A percentile compares a stretch with the other conserved stretches of the same genome.
phyloP scores from a whole-genome alignment of 176 grass and related monocot genomes.

The Elaeis guineensis region DNA sequence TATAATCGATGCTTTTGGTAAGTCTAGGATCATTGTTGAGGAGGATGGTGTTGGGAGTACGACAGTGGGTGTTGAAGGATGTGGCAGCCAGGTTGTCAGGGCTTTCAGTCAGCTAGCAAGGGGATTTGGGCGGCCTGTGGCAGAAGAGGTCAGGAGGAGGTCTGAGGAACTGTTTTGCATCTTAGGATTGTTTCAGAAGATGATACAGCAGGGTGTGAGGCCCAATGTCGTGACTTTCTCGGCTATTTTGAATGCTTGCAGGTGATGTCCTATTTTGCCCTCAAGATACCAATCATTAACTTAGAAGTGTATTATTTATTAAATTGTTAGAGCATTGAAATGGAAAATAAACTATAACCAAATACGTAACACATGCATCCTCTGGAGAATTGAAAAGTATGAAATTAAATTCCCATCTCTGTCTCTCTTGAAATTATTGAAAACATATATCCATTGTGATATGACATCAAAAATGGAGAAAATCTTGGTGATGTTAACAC shows the following conservation, averaged over 20 bases:
- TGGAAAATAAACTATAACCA: no score
- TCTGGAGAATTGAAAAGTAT: no score
- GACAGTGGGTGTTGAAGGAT: constrained; percentile 32
- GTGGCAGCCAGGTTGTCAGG: constrained; percentile 47
- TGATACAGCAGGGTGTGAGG: constrained; percentile 89
- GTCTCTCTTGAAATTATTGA: no score
- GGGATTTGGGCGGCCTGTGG: constrained; percentile 8
- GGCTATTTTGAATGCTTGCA: constrained; percentile 98
- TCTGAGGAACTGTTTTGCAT: constrained; percentile 85
- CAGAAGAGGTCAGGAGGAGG: constrained; percentile 43
- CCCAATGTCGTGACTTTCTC: constrained; percentile 99
- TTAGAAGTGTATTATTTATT: no score
- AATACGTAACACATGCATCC: no score
- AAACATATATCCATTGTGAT: no score
- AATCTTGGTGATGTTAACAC: no score
- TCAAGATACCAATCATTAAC: background rate
- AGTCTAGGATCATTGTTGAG: constrained; percentile 46
- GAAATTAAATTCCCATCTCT: no score
- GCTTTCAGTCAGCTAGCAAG: constrained; percentile 28
- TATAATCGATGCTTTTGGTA: constrained; percentile 93
- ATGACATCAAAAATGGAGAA: no score
- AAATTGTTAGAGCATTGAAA: no score
- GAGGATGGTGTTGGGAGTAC: constrained; percentile 36
- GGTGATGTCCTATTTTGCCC: constrained; percentile 32
- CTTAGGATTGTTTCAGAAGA: constrained; percentile 94